A percentile compares a stretch with the other conserved stretches of the same genome.
Evolutionary conservation across 1,284 basidiomycete genomes (phyloP).

Genomic region (Trametes hirsuta): DNA sequence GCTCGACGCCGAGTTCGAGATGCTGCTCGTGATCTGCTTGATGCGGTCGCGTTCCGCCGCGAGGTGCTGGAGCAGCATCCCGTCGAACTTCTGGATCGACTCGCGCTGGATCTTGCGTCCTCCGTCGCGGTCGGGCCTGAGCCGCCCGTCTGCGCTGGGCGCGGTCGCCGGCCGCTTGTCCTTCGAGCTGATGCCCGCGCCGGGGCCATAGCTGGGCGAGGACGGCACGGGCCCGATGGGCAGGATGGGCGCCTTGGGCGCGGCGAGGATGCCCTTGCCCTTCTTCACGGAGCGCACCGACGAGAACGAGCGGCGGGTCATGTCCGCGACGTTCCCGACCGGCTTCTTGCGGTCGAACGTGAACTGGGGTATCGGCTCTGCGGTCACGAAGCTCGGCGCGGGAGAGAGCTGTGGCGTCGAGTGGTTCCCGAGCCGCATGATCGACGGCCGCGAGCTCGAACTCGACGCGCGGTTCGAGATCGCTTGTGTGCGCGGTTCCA

Average conservation of each 20-base stretch:
- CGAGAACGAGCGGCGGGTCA: conserved; percentile 27
- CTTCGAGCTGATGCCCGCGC: conserved; percentile 27
- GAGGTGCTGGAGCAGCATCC: conserved; percentile 75
- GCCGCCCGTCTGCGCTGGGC: conserved; percentile 18
- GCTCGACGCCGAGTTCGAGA: conserved; percentile 26
- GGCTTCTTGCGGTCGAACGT: conserved; percentile 33
- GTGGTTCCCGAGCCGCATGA: conserved; percentile 46
- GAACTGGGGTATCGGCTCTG: conserved; percentile 23
- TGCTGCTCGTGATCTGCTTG: conserved; percentile 62
- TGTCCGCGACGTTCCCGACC: conserved; percentile 32
- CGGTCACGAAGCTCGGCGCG: conserved; percentile 32
- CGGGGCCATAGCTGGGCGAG: conserved; percentile 14
- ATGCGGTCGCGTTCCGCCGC: conserved; percentile 74
- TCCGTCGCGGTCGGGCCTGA: conserved; percentile 32
- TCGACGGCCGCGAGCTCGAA: conserved; percentile 36
- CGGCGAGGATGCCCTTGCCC: conserved; percentile 21
- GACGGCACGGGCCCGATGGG: conserved; percentile 24
- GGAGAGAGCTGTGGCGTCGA: conserved; percentile 38
- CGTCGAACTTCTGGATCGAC: conserved; percentile 66
- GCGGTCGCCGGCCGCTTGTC: conserved; percentile 26
- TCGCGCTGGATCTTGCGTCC: conserved; percentile 44
- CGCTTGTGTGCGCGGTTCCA: conserved; percentile 40
- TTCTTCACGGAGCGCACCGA: conserved; percentile 25
- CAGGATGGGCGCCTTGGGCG: conserved; percentile 17
- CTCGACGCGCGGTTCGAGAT: conserved; percentile 38